Evolutionary conservation across 2,329 filamentous ascomycete species (phyloP).

Genomic region (Colletotrichum magnum): DNA sequence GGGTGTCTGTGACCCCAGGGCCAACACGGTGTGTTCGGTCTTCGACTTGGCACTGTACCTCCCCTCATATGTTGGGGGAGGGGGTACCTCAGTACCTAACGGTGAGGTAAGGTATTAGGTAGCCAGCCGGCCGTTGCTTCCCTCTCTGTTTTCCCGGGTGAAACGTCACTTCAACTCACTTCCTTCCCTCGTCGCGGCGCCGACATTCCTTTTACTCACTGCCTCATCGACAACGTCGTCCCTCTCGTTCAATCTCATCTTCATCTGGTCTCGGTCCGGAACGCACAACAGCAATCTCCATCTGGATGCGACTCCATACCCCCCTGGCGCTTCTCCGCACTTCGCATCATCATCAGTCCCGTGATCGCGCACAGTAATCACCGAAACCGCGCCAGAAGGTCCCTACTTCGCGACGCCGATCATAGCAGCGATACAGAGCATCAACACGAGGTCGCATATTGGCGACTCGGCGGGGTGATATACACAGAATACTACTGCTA

Average conservation of each 20-base stretch:
- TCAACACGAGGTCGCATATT: too few species aligned
- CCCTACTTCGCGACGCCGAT: constrained; percentile 30
- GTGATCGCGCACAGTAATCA: constrained; percentile 31
- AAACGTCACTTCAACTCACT: constrained; percentile 22
- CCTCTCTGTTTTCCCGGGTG: constrained; percentile 14
- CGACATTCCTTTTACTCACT: constrained; percentile 4
- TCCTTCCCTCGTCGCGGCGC: constrained; percentile 2
- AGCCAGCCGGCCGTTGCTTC: constrained; percentile 5
- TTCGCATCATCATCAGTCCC: constrained; percentile 4
- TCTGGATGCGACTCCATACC: constrained; percentile 16
- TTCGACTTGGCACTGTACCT: constrained; percentile 7
- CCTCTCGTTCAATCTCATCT: not conserved
- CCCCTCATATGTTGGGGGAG: not conserved
- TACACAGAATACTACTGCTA: too few species aligned
- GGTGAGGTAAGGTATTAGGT: too few species aligned
- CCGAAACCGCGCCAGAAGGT: not conserved
- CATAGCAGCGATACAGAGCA: constrained; percentile 1
- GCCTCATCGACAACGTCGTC: not conserved
- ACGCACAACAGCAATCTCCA: not conserved
- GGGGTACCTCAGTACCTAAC: too few species aligned
- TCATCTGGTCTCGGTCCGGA: not conserved
- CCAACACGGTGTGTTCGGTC: constrained; percentile 14
- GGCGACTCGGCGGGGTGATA: too few species aligned
- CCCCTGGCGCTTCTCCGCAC: constrained; percentile 29
- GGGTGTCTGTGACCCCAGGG: not conserved